Base-by-base conservation (phyloP, 805 yeast species). In the Ogataea corticis region DNA sequence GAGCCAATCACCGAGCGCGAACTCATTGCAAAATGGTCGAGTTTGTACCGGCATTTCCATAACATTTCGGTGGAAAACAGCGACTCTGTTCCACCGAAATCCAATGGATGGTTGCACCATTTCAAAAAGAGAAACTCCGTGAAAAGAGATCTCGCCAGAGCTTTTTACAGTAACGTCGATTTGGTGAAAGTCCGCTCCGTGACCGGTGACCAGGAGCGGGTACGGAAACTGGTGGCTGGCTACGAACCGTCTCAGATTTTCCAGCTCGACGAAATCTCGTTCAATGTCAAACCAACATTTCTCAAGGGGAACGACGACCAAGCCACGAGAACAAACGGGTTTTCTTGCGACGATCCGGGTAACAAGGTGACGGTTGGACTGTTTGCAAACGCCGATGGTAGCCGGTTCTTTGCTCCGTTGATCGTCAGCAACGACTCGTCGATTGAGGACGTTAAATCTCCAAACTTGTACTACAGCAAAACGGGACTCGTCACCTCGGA, bases 91-190 rank as follows among this genome's bases (percentile, higher is more conserved):
- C 49, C 52, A 6, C 47, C 51, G 5, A 66, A 66, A 46, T 64
- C 72, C 1, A 68, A 68, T 48, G 76, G 75, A 0, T 71, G 75
- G 75, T 44, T 71, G 5, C 66, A 67, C 35, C 68, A 68, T 49
- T 71, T 71, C 57, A 70, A 67, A 41, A 59, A 57, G 38, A 56
- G 63, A 33, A 61, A 65, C 47, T 41, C 57, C 4, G 38, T 56
- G 2, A 64, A 63, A 42, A 49, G 58, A 29, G 60, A 62, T 4
- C 44, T 63, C 15, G 68, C 69, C 7, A 40, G 47, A 12, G 31
- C 44, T 1, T 66, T 64, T 40, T 58, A 62, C 43, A 44, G 43
- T 11, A 47, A 54, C 17, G 25, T 45, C 4, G 55, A 50, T 12
- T 33, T 55, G 4, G 46, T 50, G 7, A 44, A 49, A 13, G 41